A percentile compares a stretch with the other conserved stretches of the same genome.
These are phyloP conservation scores for Metschnikowia arizonensis DNA, from an alignment of 805 yeast genomes.

Conservation along the genomic window DNA sequence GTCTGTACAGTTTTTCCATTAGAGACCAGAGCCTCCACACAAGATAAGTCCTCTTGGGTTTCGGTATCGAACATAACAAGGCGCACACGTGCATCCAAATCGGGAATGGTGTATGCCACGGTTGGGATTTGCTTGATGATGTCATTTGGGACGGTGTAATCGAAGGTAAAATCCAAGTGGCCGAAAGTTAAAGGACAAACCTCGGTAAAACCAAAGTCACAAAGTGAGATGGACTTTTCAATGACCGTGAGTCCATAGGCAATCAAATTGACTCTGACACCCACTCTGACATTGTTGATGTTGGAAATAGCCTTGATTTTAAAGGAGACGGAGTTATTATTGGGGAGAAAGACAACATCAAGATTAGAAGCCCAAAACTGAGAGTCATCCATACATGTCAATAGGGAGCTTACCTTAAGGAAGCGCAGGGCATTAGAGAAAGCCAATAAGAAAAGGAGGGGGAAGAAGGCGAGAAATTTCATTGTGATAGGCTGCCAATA, in stretches of 20 bases:
- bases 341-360: constrained; percentile 69
- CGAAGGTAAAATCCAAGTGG: constrained; percentile 65
- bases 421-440: constrained; percentile 20
- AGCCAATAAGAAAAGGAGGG: constrained; percentile 4
- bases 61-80: constrained; percentile 52
- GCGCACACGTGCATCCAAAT: constrained; percentile 85
- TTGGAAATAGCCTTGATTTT: constrained; percentile 77
- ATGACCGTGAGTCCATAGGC: constrained; percentile 77
- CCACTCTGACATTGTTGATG: constrained; percentile 59
- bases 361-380: constrained; percentile 80
- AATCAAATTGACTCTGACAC: constrained; percentile 60
- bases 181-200: constrained; percentile 88
- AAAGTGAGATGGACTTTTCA: constrained; percentile 53
- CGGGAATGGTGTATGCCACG: constrained; percentile 87
- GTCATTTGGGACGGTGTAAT: constrained; percentile 39
- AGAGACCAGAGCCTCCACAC: constrained; percentile 81
- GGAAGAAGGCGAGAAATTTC: not conserved
- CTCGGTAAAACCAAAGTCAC: constrained; percentile 44
- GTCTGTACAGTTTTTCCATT: constrained; percentile 95
- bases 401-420: constrained; percentile 60
- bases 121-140: constrained; percentile 61
- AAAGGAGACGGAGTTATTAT: constrained; percentile 56
- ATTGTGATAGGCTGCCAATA: not conserved
- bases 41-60: constrained; percentile 59
- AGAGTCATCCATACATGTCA: constrained; percentile 91